Evolutionary conservation across 352 stramenopile genomes (phyloP), one percentile per base, ranked within the genome.

Genomic region (Globisporangium canariense): DNA sequence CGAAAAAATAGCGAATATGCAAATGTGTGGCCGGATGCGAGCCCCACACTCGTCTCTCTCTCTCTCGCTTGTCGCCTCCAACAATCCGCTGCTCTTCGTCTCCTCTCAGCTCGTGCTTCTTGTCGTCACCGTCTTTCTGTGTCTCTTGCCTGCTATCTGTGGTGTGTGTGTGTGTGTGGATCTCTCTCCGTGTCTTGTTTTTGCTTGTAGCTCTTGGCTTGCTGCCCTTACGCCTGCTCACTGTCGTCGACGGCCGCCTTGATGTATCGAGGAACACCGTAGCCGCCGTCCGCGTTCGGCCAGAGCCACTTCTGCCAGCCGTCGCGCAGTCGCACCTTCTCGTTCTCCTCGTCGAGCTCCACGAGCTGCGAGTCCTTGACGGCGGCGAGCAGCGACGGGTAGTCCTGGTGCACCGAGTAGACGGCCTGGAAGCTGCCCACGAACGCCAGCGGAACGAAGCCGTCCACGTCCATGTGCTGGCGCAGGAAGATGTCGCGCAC

Each of bases 301-400:
- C 90, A 95, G 50, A 97, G 77, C 90, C 90, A 97, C 77, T 88
- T 83, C 59, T 93, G 65, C 90, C 90, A 97, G 60, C 78, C 87
- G 20, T 93, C 64, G 47, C 85, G 86, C 66, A 95, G 74, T 54
- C 90, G 86, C 46, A 97, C 91, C 74, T 93, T 97, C 68, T 97
- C 90, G 74, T 97, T 97, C 68, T 79, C 71, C 34, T 88, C 81
- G 69, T 97, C 90, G 43, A 97, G 66, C 70, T 97, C 83, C 3
- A 96, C 59, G 4, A 68, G 69, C 50, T 85, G 69, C 28, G 83
- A 93, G 13, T 72, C 28, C 62, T 91, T 84, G 64, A 96, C 80
- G 52, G 81, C 74, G 10, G 86, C 81, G 45, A 93, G 64, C 20
- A 97, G 76, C 60, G 89, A 89, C 60, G 76, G 56, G 66, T 96